Evolutionary conservation across 2,329 filamentous ascomycete genomes (phyloP), one percentile per base, ranked within the genome.

Genomic region (Aspergillus udagawae): DNA sequence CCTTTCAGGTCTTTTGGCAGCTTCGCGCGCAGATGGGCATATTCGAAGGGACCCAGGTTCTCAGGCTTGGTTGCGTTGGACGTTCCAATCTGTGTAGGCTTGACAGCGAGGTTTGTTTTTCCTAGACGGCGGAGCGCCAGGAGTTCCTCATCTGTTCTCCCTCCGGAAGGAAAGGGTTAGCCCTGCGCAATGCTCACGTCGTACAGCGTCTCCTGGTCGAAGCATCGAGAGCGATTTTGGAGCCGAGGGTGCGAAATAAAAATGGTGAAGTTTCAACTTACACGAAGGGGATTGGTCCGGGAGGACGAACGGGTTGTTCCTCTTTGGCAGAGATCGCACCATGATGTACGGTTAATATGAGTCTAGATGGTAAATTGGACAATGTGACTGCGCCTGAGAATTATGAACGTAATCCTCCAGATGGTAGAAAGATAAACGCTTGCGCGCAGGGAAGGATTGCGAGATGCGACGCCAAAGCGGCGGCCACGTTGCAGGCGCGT

Each of bases 11-110:
- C 92, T 75, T 92, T 94, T 51, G 94, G 94, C 49, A 99, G 79
- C 14, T 94, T 93, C 59, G 92, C 93, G 70, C 93, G 89, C 51
- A 99, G 82, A 73, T 99, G 94, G 63, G 92, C 93, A 75, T 99
- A 99, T 76, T 97, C 94, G 73, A 99, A 96, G 49, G 88, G 86
- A 52, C 91, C 91, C 59, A 94, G 80, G 65, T 88, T 86, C 64
- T 88, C 82, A 49, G 86, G 81, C 72, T 91, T 90, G 56, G 86
- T 85, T 62, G 91, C 87, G 73, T 86, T 88, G 42, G 84, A 83
- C 9, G 85, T 84, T 58, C 85, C 85, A n/a, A 87, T 79, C 65
- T 89, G 86, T 35, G 87, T 86, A 68, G 91, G 86, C 78, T 92
- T 94, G 53, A 92, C 86, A 9, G 88, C 87, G 62, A 99, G 83